These are phyloP conservation scores for Syncephalastrum racemosum DNA, from an alignment of 371 early-diverging fungal species.

Conservation along the genomic window DNA sequence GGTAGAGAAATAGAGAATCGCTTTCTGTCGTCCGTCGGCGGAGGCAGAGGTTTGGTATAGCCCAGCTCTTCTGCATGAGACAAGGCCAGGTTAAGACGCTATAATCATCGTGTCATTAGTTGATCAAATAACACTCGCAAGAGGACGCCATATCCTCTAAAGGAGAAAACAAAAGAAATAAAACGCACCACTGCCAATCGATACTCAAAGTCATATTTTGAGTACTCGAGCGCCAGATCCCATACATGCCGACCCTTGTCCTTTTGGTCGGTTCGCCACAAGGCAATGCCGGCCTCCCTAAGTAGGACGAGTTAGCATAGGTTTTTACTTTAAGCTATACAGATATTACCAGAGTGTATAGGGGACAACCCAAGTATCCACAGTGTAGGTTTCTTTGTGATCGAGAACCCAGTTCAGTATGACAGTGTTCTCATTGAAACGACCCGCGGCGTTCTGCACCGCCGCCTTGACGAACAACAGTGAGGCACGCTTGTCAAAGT, in stretches of 20 bases:
- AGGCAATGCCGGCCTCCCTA: conserved; percentile 40
- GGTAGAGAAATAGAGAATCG: conserved; percentile 25
- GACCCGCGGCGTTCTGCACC: conserved; percentile 31
- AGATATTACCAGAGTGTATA: conserved; percentile 57
- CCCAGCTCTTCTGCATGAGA: conserved; percentile 31
- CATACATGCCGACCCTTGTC: conserved; percentile 35
- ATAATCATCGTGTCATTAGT: no score
- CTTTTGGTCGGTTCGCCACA: conserved; percentile 29
- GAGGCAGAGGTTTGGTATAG: conserved; percentile 21
- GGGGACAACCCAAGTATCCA: conserved; percentile 59
- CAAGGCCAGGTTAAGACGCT: conserved; percentile 36
- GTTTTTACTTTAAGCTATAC: conserved; percentile 5
- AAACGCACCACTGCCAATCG: conserved; percentile 36
- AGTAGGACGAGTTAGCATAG: background rate
- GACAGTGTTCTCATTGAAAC: conserved; percentile 24
- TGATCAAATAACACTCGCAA: no score
- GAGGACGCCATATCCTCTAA: no score
- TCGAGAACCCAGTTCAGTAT: conserved; percentile 59
- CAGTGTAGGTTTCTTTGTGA: conserved; percentile 37
- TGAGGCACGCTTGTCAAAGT: conserved; percentile 39
- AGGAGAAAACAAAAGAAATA: background rate
- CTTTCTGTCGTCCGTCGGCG: conserved; percentile 29
- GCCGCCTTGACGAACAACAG: conserved; percentile 39
- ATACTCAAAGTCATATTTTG: conserved; percentile 45
- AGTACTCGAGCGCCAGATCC: conserved; percentile 40